Conservation (phyloP, 75 land plant species). For the Chamaecyparis obtusa region DNA sequence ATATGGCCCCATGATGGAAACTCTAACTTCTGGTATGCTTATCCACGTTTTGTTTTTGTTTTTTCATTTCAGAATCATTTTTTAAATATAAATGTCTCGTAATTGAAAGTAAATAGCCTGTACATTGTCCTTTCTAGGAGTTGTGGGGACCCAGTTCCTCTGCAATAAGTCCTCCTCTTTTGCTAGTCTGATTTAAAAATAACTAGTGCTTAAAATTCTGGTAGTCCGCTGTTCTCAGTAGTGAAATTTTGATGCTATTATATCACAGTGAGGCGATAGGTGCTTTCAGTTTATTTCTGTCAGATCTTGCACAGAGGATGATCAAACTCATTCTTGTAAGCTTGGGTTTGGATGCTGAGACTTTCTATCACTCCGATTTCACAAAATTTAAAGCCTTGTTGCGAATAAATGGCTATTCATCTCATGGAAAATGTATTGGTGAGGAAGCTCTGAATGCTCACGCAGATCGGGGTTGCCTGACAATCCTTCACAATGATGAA, state of each 20-base stretch:
- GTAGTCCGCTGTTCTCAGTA: too few species aligned
- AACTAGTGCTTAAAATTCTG: too few species aligned
- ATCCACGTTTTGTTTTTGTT: neutral
- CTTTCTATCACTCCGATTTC: neutral
- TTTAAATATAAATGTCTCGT: too few species aligned
- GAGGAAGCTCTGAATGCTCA: constrained; percentile 13
- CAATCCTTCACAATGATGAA: constrained; percentile 13
- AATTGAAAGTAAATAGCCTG: too few species aligned
- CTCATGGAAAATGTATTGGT: neutral
- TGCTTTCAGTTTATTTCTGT: constrained; percentile 21
- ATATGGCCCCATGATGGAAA: neutral
- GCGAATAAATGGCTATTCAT: neutral
- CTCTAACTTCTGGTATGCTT: neutral
- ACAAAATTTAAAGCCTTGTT: neutral
- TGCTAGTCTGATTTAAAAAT: too few species aligned
- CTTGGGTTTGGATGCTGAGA: neutral
- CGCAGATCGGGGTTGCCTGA: constrained; percentile 56
- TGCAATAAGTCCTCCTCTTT: too few species aligned
- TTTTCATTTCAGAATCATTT: neutral
- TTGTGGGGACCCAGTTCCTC: too few species aligned
- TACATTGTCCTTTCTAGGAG: too few species aligned
- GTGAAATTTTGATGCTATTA: too few species aligned
- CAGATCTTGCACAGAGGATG: neutral
- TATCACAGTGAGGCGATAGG: constrained; percentile 26
- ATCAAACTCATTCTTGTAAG: neutral